Percentiles rank a stretch among this genome's conserved stretches.
phyloP scores from a whole-genome alignment of 2,329 filamentous ascomycete genomes.

The Talaromyces sp. region DNA sequence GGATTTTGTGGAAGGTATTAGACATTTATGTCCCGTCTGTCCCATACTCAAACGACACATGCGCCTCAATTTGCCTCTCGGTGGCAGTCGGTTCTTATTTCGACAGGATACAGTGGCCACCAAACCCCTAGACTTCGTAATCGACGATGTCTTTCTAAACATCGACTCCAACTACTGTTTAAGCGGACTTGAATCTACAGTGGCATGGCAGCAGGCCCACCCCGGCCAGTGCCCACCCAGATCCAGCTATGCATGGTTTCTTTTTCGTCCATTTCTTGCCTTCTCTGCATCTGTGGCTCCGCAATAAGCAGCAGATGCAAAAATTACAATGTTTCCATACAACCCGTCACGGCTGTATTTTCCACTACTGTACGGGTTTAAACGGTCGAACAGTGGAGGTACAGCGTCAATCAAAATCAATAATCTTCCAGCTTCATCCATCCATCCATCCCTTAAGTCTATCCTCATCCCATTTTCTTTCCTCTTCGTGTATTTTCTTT shows the following conservation, averaged over 20 bases:
- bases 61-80: conserved; percentile 12
- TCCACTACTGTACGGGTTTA: conserved; percentile 8
- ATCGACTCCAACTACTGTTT: neutral
- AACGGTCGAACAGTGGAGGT: neutral
- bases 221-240: neutral
- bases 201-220: conserved; percentile 13
- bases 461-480: neutral
- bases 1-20: neutral
- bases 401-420: conserved; percentile 5
- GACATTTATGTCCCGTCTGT: neutral
- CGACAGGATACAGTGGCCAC: neutral
- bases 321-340: conserved; percentile 15
- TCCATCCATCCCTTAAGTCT: neutral
- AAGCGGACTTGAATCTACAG: neutral
- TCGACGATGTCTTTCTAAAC: neutral
- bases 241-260: neutral
- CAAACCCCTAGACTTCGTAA: neutral
- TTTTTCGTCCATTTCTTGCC: neutral
- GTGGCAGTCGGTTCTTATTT: no score
- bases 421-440: conserved; percentile 4
- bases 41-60: neutral
- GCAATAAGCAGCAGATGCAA: neutral
- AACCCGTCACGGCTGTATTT: conserved; percentile 11
- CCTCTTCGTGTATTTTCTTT: neutral
- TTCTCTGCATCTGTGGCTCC: conserved; percentile 8